A percentile compares a stretch with the other conserved stretches of the same genome.
phyloP scores from a whole-genome alignment of 2,329 filamentous ascomycete genomes.

The Colletotrichum australisinense region DNA sequence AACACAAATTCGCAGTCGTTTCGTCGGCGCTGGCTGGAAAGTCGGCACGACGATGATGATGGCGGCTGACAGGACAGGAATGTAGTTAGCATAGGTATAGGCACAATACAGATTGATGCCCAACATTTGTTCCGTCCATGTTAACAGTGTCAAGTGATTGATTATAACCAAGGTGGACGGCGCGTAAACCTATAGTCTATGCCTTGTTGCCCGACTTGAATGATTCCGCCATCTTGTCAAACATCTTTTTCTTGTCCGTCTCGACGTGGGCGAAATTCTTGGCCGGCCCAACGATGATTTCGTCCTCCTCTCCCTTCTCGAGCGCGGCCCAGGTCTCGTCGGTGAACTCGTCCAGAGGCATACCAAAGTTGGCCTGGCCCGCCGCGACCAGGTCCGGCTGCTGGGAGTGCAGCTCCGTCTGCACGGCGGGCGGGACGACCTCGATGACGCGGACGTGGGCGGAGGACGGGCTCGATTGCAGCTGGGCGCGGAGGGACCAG shows the following conservation, averaged over 20 bases:
- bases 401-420: slow-evolving; percentile 61
- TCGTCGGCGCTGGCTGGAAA: slow-evolving; percentile 26
- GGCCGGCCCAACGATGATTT: slow-evolving; percentile 34
- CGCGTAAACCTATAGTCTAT: too few species aligned
- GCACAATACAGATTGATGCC: slow-evolving; percentile 34
- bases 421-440: slow-evolving; percentile 57
- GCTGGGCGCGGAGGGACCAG: slow-evolving; percentile 56
- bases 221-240: slow-evolving; percentile 14
- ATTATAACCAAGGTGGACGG: not conserved
- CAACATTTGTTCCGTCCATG: not conserved
- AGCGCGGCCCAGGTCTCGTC: slow-evolving; percentile 59
- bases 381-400: slow-evolving; percentile 48
- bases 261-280: slow-evolving; percentile 30
- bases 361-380: slow-evolving; percentile 47
- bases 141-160: too few species aligned
- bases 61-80: slow-evolving; percentile 24
- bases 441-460: slow-evolving; percentile 57
- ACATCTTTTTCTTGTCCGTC: slow-evolving; percentile 8
- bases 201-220: slow-evolving; percentile 14
- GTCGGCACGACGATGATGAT: slow-evolving; percentile 15
- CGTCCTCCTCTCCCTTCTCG: slow-evolving; percentile 51
- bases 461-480: slow-evolving; percentile 46
- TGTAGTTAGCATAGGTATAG: slow-evolving; percentile 33
- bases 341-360: slow-evolving; percentile 53
- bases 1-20: slow-evolving; percentile 14